Base-by-base conservation (phyloP, 129 eudicot species). In the Sambucus nigra region DNA sequence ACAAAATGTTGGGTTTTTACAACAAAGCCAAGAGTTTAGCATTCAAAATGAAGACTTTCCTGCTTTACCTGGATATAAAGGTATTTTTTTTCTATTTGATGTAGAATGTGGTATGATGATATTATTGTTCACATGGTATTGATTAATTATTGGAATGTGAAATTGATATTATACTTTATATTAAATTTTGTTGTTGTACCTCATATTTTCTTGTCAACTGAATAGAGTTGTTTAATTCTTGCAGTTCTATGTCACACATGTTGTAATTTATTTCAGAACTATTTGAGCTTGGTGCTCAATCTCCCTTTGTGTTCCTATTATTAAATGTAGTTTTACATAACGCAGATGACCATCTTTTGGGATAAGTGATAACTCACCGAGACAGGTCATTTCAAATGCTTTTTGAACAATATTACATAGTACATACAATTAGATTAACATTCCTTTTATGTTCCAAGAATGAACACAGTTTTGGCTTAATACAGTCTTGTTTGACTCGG, bases 11-110 rank as follows among this genome's bases (percentile, higher is more conserved):
- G 86, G 94, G 32, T 85, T 80, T 57, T 67, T 66, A 69, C 94
- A 80, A 69, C 94, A 85, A 69, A 85, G 77, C 71, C 94, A 85
- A 74, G 94, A 85, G 68, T 85, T 85, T 69, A 80, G 94, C 73
- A 85, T 85, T 46, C 94, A 85, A 62, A 85, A 85, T 32, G 94
- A 85, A 77, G 94, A 85, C 53, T 85, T 85, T 67, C 94, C 94
- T 57, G 94, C 94, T 62, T 77, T 85, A 61, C 88, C 89, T 16
- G 94, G 94, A 69, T 85, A 80, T 45, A 80, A 75, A 85, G 94
- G 94, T 85, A 57, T 52, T 45, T 41, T 51, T n/a, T 16, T 71
- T 51, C 45, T 65, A 1, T 55, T 12, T 32, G 31, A 44, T 12
- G 1, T 17, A 28, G 59, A 20, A 38, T 27, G 5, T 41, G 24